Conservation (phyloP, 768 basidiomycete genomes). For the Mrakia blollopis region DNA sequence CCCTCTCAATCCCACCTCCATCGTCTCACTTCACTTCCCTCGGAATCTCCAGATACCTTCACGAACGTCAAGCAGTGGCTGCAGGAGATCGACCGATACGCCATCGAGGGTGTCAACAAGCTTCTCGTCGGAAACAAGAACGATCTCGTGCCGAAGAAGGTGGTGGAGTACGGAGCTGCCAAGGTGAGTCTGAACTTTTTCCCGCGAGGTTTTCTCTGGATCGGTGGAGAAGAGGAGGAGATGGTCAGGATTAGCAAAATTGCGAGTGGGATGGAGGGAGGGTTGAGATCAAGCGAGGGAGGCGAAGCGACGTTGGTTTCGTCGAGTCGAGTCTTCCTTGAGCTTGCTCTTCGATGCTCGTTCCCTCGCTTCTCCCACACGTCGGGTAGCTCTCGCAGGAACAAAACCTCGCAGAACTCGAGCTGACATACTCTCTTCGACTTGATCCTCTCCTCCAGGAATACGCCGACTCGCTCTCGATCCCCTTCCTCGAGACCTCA, state of each 20-base stretch:
- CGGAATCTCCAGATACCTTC: conserved; percentile 25
- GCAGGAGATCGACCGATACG: conserved; percentile 73
- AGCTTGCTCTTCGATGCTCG: no score
- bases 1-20: neutral
- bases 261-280: neutral
- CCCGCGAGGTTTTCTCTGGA: neutral
- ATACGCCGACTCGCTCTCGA: conserved; percentile 32
- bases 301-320: neutral
- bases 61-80: conserved; percentile 56
- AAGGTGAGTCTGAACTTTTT: conserved; percentile 54
- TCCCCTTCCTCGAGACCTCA: conserved; percentile 34
- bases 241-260: no score
- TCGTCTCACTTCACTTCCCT: neutral
- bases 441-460: conserved; percentile 15
- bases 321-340: no score
- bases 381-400: neutral
- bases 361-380: no score
- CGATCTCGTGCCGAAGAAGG: conserved; percentile 41
- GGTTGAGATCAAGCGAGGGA: no score
- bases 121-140: conserved; percentile 35
- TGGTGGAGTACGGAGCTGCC: conserved; percentile 80
- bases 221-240: neutral
- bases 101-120: conserved; percentile 34
- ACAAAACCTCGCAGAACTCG: neutral
- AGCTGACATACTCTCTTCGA: neutral